These are phyloP conservation scores for Suillus variegatus DNA, from an alignment of 768 basidiomycete species.

Conservation along the genomic window DNA sequence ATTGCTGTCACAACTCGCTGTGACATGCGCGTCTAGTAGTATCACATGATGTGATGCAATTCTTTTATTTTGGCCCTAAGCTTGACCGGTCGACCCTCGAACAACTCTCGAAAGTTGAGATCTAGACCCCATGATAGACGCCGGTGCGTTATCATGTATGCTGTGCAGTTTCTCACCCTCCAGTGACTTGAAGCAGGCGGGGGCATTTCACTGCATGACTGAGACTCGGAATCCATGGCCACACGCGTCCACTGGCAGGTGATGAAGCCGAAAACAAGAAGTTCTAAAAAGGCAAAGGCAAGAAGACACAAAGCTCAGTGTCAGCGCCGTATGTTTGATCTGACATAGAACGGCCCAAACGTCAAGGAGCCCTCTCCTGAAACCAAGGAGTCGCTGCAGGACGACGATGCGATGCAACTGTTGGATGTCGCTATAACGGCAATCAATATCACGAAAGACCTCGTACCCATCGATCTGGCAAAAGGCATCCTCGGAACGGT, in stretches of 20 bases:
- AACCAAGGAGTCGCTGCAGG: background rate
- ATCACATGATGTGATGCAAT: no score
- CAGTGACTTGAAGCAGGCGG: no score
- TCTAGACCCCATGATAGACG: background rate
- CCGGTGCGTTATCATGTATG: background rate
- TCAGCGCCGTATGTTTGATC: background rate
- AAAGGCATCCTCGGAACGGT: constrained; percentile 3
- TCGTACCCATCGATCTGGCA: background rate
- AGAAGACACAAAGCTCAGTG: no score
- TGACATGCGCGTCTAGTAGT: no score
- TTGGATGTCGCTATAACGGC: background rate
- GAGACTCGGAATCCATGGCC: background rate
- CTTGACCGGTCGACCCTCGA: no score
- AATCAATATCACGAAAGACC: background rate
- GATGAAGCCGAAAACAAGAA: no score
- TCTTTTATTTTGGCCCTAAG: no score
- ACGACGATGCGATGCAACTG: background rate
- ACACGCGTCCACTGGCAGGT: background rate
- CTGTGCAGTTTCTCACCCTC: background rate
- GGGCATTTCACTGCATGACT: no score
- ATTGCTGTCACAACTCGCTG: no score
- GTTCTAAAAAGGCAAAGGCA: background rate
- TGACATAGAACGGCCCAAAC: background rate
- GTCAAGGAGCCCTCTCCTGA: background rate
- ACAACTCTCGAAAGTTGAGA: no score